These are phyloP conservation scores for Calonectria montana DNA, from an alignment of 2,329 filamentous ascomycete species.

Conservation along the genomic window DNA sequence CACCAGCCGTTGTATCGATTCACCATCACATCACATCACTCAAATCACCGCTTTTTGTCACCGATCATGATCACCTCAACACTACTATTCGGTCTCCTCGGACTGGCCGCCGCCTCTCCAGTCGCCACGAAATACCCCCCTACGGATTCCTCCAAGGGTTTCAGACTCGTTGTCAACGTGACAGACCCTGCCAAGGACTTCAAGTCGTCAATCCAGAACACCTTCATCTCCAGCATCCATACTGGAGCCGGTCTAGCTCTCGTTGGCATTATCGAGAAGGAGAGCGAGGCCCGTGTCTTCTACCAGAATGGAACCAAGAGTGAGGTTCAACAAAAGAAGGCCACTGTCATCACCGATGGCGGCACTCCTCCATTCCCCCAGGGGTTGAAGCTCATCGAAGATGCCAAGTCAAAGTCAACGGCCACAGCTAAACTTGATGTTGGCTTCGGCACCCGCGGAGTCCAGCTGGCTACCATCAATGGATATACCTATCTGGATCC, in stretches of 20 bases:
- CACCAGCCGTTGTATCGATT: neutral
- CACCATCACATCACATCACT: neutral
- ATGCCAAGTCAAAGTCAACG: conserved; percentile 48
- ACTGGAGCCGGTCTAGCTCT: conserved; percentile 54
- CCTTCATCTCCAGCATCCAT: conserved; percentile 55
- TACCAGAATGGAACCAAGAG: conserved; percentile 61
- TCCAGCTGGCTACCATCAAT: conserved; percentile 44
- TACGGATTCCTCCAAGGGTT: conserved; percentile 44
- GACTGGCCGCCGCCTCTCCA: conserved; percentile 41
- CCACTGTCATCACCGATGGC: conserved; percentile 54
- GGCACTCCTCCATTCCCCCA: conserved; percentile 53
- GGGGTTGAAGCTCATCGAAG: conserved; percentile 47
- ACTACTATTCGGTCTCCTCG: conserved; percentile 38
- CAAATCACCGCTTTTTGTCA: neutral
- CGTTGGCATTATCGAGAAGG: conserved; percentile 48
- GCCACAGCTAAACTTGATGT: conserved; percentile 43
- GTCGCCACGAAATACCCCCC: conserved; percentile 22
- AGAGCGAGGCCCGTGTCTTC: conserved; percentile 49
- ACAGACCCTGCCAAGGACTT: conserved; percentile 55
- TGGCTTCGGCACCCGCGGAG: conserved; percentile 50
- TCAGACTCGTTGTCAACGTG: conserved; percentile 59
- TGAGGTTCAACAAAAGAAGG: conserved; percentile 45
- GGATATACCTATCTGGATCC: conserved; percentile 46
- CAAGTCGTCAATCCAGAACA: conserved; percentile 53
- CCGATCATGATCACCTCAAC: conserved; percentile 38